These are phyloP conservation scores for Ganoderma leucocontextum DNA, from an alignment of 1,284 basidiomycete genomes.

Conservation along the genomic window DNA sequence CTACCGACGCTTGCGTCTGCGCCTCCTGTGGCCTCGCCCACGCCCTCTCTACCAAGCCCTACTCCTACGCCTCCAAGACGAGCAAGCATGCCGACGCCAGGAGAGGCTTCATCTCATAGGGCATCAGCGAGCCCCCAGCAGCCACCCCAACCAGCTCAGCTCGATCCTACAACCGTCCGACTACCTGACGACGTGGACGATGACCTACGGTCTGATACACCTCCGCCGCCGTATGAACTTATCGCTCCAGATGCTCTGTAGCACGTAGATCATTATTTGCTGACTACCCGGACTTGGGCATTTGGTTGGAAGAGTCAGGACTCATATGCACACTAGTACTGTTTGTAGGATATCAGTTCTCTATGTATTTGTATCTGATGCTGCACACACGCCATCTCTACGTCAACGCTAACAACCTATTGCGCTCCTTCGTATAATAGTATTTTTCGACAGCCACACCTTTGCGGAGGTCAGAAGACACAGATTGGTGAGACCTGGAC, in stretches of 20 bases:
- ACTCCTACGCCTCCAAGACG: constrained; percentile 7
- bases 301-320: neutral
- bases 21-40: constrained; percentile 8
- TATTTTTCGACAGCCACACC: neutral
- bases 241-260: constrained; percentile 22
- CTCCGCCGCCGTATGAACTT: constrained; percentile 37
- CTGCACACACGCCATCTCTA: neutral
- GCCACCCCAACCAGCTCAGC: constrained; percentile 1
- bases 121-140: neutral
- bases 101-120: neutral
- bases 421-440: neutral
- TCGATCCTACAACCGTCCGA: constrained; percentile 18
- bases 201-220: constrained; percentile 31
- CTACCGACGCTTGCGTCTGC: constrained; percentile 58
- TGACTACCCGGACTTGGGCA: neutral
- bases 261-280: neutral
- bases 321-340: neutral
- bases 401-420: neutral
- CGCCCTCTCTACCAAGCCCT: neutral
- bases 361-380: neutral
- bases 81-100: neutral
- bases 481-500: neutral
- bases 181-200: constrained; percentile 23
- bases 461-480: neutral
- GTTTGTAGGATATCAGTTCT: neutral